Evolutionary conservation across 208 protist genomes (phyloP).

Genomic region (Wallacemonas sp.): DNA sequence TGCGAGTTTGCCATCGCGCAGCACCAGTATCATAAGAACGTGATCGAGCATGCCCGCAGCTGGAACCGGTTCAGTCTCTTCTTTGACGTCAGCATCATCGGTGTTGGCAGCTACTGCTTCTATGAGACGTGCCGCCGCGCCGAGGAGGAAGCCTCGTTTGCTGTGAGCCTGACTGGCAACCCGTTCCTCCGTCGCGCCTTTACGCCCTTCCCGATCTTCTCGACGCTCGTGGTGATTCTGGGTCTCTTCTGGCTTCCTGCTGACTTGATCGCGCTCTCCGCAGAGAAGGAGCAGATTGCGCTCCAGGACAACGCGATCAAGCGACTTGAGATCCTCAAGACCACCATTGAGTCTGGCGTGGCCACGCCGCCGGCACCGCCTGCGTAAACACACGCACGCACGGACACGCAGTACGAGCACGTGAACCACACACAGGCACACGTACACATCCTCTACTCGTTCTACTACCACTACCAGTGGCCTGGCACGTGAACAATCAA

Average conservation of each 20-base stretch:
- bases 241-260: slow-evolving; percentile 34
- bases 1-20: slow-evolving; percentile 23
- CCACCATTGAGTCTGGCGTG: slow-evolving; percentile 4
- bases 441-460: too few relatives aligned
- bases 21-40: slow-evolving; percentile 22
- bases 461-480: too few relatives aligned
- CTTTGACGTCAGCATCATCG: slow-evolving; percentile 17
- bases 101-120: slow-evolving; percentile 18
- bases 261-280: slow-evolving; percentile 25
- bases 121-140: slow-evolving; percentile 29
- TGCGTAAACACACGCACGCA: background rate
- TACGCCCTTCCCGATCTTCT: slow-evolving; percentile 40
- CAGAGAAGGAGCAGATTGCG: slow-evolving; percentile 24
- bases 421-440: too few relatives aligned
- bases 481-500: background rate
- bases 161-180: slow-evolving; percentile 30
- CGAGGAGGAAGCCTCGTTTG: slow-evolving; percentile 31
- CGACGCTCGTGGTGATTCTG: slow-evolving; percentile 21
- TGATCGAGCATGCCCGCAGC: slow-evolving; percentile 17
- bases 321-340: slow-evolving; percentile 12
- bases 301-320: slow-evolving; percentile 24
- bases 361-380: background rate
- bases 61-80: slow-evolving; percentile 25
- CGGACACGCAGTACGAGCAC: too few relatives aligned
- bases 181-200: slow-evolving; percentile 34